Base-by-base conservation (phyloP, 371 early-diverging fungal species). In the Zancudomyces culisetae region DNA sequence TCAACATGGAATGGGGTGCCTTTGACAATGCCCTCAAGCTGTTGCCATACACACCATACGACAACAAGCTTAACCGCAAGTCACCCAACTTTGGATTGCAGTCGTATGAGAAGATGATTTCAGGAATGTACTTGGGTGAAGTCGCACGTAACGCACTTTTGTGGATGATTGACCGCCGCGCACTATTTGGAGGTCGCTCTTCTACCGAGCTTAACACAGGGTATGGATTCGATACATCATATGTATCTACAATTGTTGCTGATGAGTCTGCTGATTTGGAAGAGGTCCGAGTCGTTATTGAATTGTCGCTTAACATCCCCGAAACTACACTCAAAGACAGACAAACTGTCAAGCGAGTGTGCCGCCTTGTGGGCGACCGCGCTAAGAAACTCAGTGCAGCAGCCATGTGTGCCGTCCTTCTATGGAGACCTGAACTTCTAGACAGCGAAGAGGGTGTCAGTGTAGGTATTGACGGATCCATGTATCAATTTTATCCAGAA, bases 111-210 rank as follows among this genome's bases (percentile, higher is more conserved):
- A 95, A 97, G 74, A 78, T 91, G 80, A 84, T 97, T 48, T 85
- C 88, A 12, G 95, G 98, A 55, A 83, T 90, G 84, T 97, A 97
- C 63, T 73, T 97, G 24, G 98, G 95, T 55, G 94, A 97, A 64
- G 81, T 97, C 43, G 74, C 77, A 1, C 84, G 95, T 43, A 78
- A 80, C 55, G 74, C 84, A n/a, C 43, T 85, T 39, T 57, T 86
- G 51, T 80, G 94, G 65, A 74, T 95, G 63, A 76, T 85, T 54
- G 84, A 84, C 62, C 79, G 81, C 51, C 78, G 83, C 26, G 64
- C 85, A 26, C 56, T 93, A 26, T 77, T 79, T 43, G 71, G 64
- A 21, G 81, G 85, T 42, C 54, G 63, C 39, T 74, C 76, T 56
- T 80, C 83, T 10, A 61, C 74, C 43, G 75, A 73, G 18, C 62